A percentile compares a stretch with the other conserved stretches of the same genome.
Evolutionary conservation across 345 rosid species (phyloP).

Genomic region (Pseudoturritis turrita): DNA sequence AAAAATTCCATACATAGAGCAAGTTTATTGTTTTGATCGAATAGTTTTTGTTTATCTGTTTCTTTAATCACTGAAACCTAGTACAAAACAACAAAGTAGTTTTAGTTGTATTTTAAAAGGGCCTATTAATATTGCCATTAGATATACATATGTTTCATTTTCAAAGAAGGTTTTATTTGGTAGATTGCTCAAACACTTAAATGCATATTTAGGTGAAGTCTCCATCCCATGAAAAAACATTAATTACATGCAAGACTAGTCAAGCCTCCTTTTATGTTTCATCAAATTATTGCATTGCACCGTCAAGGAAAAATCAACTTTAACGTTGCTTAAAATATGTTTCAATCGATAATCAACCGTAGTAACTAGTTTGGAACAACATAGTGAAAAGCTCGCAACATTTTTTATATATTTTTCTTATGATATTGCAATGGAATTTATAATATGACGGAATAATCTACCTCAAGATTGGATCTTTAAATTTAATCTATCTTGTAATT

Average conservation of each 20-base stretch:
- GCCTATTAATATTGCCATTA: neutral
- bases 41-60: too few relatives aligned
- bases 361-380: neutral
- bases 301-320: neutral
- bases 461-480: too few relatives aligned
- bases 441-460: neutral
- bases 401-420: neutral
- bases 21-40: too few relatives aligned
- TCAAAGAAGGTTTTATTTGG: conserved; percentile 16
- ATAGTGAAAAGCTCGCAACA: neutral
- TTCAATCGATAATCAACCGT: neutral
- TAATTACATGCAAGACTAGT: conserved; percentile 22
- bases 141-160: neutral
- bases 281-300: conserved; percentile 11
- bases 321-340: conserved; percentile 4
- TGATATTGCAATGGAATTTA: neutral
- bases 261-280: neutral
- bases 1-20: too few relatives aligned
- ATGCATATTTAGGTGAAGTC: conserved; percentile 13
- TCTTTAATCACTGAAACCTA: neutral
- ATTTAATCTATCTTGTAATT: too few relatives aligned
- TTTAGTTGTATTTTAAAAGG: neutral
- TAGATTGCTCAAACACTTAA: conserved; percentile 7
- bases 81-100: neutral
- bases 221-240: neutral